Conservation (phyloP, 2,329 filamentous ascomycete genomes). For the Colletotrichum sidae region DNA sequence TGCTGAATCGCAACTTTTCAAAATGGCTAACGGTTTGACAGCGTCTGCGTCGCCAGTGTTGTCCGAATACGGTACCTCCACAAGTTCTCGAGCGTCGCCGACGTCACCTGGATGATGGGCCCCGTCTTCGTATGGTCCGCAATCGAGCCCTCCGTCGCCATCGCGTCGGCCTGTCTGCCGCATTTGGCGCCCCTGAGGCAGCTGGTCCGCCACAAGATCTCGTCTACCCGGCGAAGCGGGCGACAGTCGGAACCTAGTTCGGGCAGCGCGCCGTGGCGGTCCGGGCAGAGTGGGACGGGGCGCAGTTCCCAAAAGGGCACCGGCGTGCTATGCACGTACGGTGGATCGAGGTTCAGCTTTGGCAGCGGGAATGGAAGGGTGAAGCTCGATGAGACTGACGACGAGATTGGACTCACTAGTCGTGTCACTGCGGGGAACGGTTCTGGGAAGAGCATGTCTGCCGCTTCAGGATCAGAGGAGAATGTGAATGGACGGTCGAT, state of each 20-base stretch:
- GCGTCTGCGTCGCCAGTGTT: slow-evolving; percentile 30
- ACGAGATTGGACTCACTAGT: slow-evolving; percentile 30
- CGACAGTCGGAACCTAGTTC: neutral
- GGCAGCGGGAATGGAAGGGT: slow-evolving; percentile 3
- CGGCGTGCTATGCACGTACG: slow-evolving; percentile 24
- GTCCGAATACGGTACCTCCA: slow-evolving; percentile 27
- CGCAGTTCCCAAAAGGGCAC: slow-evolving; percentile 15
- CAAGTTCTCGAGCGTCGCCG: slow-evolving; percentile 21
- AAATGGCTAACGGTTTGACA: neutral
- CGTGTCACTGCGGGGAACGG: neutral
- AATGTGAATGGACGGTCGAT: neutral
- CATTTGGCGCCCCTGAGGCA: slow-evolving; percentile 46
- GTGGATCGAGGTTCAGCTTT: slow-evolving; percentile 23
- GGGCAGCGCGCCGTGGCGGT: slow-evolving; percentile 11
- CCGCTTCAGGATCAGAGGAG: slow-evolving; percentile 39
- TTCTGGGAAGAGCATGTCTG: neutral
- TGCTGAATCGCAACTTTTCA: neutral
- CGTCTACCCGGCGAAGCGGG: slow-evolving; percentile 1
- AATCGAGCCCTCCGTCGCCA: slow-evolving; percentile 53
- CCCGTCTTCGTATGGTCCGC: slow-evolving; percentile 50
- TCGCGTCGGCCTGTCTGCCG: slow-evolving; percentile 53
- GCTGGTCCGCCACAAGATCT: slow-evolving; percentile 12
- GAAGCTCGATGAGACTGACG: slow-evolving; percentile 15
- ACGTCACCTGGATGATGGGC: slow-evolving; percentile 36
- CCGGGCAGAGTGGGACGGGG: neutral